A percentile compares a stretch with the other conserved stretches of the same genome.
Evolutionary conservation across 768 basidiomycete species (phyloP).

Genomic region (Pseudohyphozyma bogoriensis): DNA sequence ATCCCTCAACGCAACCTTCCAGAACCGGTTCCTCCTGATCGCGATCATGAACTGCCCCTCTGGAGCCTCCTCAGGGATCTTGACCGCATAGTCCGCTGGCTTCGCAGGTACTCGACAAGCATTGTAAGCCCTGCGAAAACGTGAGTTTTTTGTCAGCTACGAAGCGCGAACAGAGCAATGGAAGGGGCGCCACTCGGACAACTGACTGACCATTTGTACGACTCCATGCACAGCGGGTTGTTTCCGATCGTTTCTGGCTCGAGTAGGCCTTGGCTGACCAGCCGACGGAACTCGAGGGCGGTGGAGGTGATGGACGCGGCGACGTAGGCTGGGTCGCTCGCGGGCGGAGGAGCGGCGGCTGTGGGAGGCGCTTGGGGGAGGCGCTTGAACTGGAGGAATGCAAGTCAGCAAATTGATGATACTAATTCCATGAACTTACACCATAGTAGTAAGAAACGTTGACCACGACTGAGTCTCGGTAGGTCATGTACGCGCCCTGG

Average conservation of each 20-base stretch:
- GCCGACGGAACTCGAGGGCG: constrained; percentile 65
- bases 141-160: background rate
- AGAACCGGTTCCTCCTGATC: constrained; percentile 81
- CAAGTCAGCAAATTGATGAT: constrained; percentile 31
- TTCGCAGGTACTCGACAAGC: constrained; percentile 72
- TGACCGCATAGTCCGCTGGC: constrained; percentile 70
- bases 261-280: constrained; percentile 52
- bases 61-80: constrained; percentile 52
- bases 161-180: background rate
- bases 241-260: constrained; percentile 56
- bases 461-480: constrained; percentile 73
- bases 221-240: constrained; percentile 65
- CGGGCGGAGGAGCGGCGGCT: background rate
- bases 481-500: constrained; percentile 56
- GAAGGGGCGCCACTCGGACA: background rate
- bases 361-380: constrained; percentile 14
- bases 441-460: constrained; percentile 84
- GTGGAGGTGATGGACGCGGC: constrained; percentile 79
- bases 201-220: constrained; percentile 62
- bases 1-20: constrained; percentile 59
- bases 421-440: constrained; percentile 30
- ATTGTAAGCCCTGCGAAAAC: constrained; percentile 58
- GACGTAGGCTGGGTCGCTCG: constrained; percentile 51
- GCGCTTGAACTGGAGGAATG: constrained; percentile 22
- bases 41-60: constrained; percentile 79